Base-by-base conservation (phyloP, 768 basidiomycete species). In the Lactifluus subvellereus region DNA sequence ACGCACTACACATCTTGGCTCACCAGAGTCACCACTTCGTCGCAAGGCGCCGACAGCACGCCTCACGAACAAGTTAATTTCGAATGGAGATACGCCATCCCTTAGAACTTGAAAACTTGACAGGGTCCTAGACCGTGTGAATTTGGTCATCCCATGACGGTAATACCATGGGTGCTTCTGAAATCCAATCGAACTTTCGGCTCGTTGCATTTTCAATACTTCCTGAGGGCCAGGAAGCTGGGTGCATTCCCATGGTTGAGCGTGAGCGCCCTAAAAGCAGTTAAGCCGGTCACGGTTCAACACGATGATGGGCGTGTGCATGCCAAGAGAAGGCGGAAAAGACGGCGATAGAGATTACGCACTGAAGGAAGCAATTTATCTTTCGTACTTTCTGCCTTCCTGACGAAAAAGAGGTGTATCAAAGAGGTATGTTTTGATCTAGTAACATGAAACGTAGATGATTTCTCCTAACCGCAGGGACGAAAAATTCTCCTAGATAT, bases 331-430 rank as follows among this genome's bases (percentile, higher is more conserved):
- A 40, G 62, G 62, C 51, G 57, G 48, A 52, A 52, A 59, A 20
- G 47, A 42, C 57, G 62, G 62, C 45, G 45, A 63, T 63, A 63
- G 57, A 59, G 27, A 54, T 48, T 38, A 57, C 57, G 38, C 45
- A 11, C 38, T 37, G 57, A 32, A 22, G 49, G 52, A 27, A 54
- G 30, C 32, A 54, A 22, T 6, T 16, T 54, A 32, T 11, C 30
- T 54, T 63, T 63, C 57, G 57, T 59, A 54, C 32, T 20, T 20
- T 48, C 33, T 58, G 43, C 38, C 62, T 59, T 62, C 45, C 38
- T 30, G 30, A 49, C 57, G 7, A 40, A 50, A 54, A 47, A 18
- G 18, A 2, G 43, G 56, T 48, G 45, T 38, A 40, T 11, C 47
- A 35, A 63, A 16, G 47, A 45, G 52, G 57, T 54, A 54, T 35